These are phyloP conservation scores for Neurospora intermedia DNA, from an alignment of 495 filamentous ascomycete genomes.

Conservation along the genomic window DNA sequence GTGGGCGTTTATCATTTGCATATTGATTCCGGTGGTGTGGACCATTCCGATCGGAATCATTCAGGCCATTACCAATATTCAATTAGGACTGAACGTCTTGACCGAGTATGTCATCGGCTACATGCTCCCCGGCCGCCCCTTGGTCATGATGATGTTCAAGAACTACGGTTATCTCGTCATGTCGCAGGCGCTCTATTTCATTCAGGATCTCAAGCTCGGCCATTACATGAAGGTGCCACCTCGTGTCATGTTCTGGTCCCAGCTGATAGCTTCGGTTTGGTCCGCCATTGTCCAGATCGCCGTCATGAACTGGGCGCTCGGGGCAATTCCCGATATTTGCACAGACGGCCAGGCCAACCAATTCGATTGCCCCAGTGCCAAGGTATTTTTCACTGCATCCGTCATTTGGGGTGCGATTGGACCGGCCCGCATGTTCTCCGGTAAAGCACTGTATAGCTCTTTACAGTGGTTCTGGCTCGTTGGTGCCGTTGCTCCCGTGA, in stretches of 20 bases:
- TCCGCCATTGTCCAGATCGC: constrained; percentile 56
- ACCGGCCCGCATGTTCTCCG: constrained; percentile 47
- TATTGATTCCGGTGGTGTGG: constrained; percentile 43
- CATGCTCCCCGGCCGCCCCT: constrained; percentile 51
- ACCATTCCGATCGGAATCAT: constrained; percentile 45
- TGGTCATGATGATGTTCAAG: constrained; percentile 61
- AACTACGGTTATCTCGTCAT: constrained; percentile 61
- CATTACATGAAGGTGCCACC: constrained; percentile 65
- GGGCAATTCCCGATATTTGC: constrained; percentile 49
- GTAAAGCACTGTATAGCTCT: constrained; percentile 49
- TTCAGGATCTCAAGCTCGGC: constrained; percentile 46
- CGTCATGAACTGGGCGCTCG: constrained; percentile 58
- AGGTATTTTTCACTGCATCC: constrained; percentile 53
- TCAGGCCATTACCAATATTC: constrained; percentile 58
- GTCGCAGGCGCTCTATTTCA: constrained; percentile 38
- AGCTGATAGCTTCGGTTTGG: constrained; percentile 52
- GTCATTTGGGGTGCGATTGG: constrained; percentile 44
- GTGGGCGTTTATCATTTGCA: constrained; percentile 56
- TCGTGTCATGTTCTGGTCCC: constrained; percentile 53
- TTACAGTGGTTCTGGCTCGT: constrained; percentile 61
- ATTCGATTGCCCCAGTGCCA: constrained; percentile 54
- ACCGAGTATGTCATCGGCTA: constrained; percentile 65
- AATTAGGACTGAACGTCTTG: constrained; percentile 55
- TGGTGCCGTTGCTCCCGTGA: constrained; percentile 47
- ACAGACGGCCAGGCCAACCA: constrained; percentile 42